Base-by-base conservation (phyloP, 192 early-diverging fungal genomes). In the Gonapodya prolifera region DNA sequence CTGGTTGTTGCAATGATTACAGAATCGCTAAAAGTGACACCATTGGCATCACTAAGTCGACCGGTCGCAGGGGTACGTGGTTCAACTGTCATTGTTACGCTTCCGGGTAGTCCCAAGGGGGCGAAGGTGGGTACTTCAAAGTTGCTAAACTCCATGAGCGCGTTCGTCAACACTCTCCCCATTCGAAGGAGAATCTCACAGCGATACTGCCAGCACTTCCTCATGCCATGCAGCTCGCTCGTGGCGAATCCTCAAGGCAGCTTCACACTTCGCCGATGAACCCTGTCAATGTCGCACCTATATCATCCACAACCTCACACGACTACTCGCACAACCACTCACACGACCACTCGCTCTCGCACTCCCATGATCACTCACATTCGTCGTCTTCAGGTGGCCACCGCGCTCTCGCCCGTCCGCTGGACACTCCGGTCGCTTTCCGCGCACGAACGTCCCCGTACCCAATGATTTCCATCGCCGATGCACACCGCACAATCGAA, bases 71-170 rank as follows among this genome's bases (percentile, higher is more conserved):
- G 87, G 16, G 80, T 86, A 8, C 78, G 81, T 28, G 23, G 76
- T 28, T n/a, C 85, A 1, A 83, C 92, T 0, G 70, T 97, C 0
- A 86, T 97, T 13, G 33, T 99, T 18, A 95, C 95, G 0, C 86
- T 97, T 13, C 97, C 97, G 1, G 97, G 97, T 32, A 96, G 93
- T 78, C 86, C 84, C 1, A 97, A 95, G 83, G 97, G 92, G 0
- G 84, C 91, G 33, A 84, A n/a, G n/a, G n/a, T n/a, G n/a, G n/a
- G n/a, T n/a, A n/a, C n/a, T n/a, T n/a, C n/a, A n/a, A n/a, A n/a
- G n/a, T n/a, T n/a, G n/a, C n/a, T n/a, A n/a, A n/a, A n/a, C n/a
- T n/a, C n/a, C n/a, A n/a, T n/a, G n/a, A n/a, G n/a, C n/a, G n/a
- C n/a, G n/a, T n/a, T n/a, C n/a, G n/a, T n/a, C n/a, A n/a, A n/a